Evolutionary conservation across 148 eudicot genomes (phyloP).

Genomic region (Vaccinium vitisidaea): DNA sequence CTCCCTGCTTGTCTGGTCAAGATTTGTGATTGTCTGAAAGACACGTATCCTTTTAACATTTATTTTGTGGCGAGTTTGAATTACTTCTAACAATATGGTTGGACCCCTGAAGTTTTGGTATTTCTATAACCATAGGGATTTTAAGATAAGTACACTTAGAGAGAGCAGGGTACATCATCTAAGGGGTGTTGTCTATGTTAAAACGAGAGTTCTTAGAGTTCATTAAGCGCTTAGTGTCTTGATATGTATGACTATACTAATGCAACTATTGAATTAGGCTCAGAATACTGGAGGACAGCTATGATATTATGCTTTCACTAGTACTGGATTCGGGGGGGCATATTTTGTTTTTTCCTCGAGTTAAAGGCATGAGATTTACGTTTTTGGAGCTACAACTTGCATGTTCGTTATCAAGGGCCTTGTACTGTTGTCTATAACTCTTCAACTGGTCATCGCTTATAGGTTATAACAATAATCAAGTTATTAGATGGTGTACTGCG

Average conservation of each 20-base stretch:
- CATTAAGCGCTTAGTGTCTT: not conserved
- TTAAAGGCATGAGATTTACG: not conserved
- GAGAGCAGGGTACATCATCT: not conserved
- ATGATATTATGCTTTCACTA: not conserved
- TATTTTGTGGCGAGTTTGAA: not conserved
- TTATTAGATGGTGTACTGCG: not conserved
- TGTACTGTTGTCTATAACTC: not conserved
- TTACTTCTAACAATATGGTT: not conserved
- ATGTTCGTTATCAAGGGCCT: not conserved
- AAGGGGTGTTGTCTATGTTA: not conserved
- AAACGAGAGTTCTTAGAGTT: not conserved
- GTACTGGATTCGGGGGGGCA: not conserved
- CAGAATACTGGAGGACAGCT: not conserved
- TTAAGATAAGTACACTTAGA: not conserved
- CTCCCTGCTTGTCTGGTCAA: slow-evolving; percentile 1
- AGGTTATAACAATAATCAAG: not conserved
- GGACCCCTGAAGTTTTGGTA: not conserved
- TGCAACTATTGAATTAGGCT: not conserved
- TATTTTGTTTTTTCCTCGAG: not conserved
- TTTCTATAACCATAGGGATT: not conserved
- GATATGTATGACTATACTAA: not conserved
- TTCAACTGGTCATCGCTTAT: not conserved
- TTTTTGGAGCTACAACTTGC: not conserved
- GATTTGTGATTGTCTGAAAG: not conserved
- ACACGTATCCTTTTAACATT: not conserved